Conservation (phyloP, 352 stramenopile species). For the Phytophthora crassamura region DNA sequence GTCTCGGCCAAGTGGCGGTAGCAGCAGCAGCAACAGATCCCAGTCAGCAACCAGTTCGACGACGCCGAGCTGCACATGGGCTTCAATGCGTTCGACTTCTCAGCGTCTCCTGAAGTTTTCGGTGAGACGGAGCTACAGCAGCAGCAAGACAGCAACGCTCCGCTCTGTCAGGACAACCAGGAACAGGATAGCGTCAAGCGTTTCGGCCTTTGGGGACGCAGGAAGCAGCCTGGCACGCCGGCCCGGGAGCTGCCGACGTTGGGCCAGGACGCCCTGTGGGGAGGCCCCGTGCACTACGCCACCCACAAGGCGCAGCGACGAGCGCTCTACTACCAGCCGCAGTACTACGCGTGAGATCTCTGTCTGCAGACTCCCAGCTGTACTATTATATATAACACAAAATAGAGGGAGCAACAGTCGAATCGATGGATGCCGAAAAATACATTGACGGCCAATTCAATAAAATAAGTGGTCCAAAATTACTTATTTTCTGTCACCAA, state of each 20-base stretch:
- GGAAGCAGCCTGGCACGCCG: slow-evolving; percentile 16
- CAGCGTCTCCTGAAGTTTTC: slow-evolving; percentile 49
- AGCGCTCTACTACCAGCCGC: slow-evolving; percentile 37
- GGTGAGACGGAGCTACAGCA: slow-evolving; percentile 17
- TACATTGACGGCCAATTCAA: too few relatives aligned
- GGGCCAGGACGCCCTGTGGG: slow-evolving; percentile 52
- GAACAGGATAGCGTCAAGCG: slow-evolving; percentile 13
- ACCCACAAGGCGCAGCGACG: slow-evolving; percentile 36
- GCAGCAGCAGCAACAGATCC: slow-evolving; percentile 31
- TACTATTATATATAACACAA: slow-evolving; percentile 29
- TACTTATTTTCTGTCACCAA: too few relatives aligned
- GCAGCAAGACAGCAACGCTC: slow-evolving; percentile 4
- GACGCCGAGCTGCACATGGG: slow-evolving; percentile 27
- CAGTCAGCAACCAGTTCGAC: slow-evolving; percentile 32
- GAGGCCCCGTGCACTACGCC: slow-evolving; percentile 28
- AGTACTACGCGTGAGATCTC: slow-evolving; percentile 45
- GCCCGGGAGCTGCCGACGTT: slow-evolving; percentile 41
- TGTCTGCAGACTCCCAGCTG: slow-evolving; percentile 46
- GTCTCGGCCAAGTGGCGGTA: slow-evolving; percentile 39
- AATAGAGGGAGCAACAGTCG: slow-evolving; percentile 10
- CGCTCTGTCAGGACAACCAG: not conserved
- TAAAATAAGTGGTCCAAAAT: too few relatives aligned
- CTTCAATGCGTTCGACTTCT: slow-evolving; percentile 64
- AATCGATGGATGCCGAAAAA: too few relatives aligned
- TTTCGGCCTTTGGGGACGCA: slow-evolving; percentile 48